These are phyloP conservation scores for Solanum microdontum DNA, from an alignment of 257 asterid species.

Conservation along the genomic window DNA sequence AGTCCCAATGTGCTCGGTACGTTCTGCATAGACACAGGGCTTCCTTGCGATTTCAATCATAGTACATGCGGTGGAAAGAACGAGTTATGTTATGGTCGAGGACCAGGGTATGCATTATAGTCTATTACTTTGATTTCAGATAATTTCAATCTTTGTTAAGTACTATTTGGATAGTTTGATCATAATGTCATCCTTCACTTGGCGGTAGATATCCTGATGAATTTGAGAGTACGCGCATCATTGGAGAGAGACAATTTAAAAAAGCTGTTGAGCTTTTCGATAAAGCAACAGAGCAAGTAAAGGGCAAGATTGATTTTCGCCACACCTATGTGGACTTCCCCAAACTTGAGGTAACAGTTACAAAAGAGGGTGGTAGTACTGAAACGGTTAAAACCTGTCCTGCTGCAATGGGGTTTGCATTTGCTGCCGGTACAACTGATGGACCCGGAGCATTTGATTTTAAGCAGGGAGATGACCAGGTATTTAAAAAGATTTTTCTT, in stretches of 20 bases:
- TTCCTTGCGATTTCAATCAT: constrained; percentile 94
- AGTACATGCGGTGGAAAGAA: constrained; percentile 98
- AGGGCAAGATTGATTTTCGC: constrained; percentile 74
- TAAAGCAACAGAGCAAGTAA: constrained; percentile 58
- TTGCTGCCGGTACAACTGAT: constrained; percentile 99
- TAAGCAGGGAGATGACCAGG: constrained; percentile 89
- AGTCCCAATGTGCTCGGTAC: constrained; percentile 99
- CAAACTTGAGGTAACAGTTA: constrained; percentile 55
- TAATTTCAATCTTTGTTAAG: neutral
- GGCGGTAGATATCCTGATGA: constrained; percentile 74
- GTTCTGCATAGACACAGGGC: constrained; percentile 85
- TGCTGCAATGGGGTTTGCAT: constrained; percentile 98
- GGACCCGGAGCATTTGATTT: constrained; percentile 99
- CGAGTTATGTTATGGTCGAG: constrained; percentile 91
- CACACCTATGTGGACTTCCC: constrained; percentile 77
- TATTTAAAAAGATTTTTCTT: constrained; percentile 12
- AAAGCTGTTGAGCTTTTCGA: constrained; percentile 76
- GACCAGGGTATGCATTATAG: constrained; percentile 70
- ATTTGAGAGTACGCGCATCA: constrained; percentile 88
- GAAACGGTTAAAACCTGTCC: constrained; percentile 78
- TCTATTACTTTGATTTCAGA: neutral
- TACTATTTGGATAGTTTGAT: neutral
- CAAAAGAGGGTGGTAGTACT: constrained; percentile 45
- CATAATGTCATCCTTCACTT: constrained; percentile 16
- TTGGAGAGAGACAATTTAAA: constrained; percentile 85